Evolutionary conservation across 163 green algal genomes (phyloP), one percentile per base, ranked within the genome.

Genomic region (Chlamydomonas reinhardtii): DNA sequence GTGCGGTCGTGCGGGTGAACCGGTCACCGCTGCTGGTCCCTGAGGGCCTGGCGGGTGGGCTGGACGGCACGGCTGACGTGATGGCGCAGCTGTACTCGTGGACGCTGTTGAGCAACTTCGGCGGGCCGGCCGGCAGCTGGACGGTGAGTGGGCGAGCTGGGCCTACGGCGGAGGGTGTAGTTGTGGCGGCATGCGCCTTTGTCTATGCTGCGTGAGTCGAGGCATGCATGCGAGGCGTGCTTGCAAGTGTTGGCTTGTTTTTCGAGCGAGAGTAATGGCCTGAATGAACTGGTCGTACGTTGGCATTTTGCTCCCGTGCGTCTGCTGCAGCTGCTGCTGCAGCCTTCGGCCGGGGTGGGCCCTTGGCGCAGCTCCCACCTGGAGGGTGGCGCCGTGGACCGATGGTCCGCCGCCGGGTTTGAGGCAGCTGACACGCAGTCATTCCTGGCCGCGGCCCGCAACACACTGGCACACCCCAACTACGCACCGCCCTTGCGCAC

Each of bases 61-160:
- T 76, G 2, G 70, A 76, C 37, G 22, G 22, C 15, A 9, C 5
- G 22, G 70, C 29, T 35, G 35, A 76, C 34, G 34, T 64, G 27
- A 62, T 77, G 25, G 72, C 72, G 27, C 72, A 77, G 37, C 39
- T 77, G 11, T 65, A 77, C 72, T 64, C 72, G 39, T 77, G 72
- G 72, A 31, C 17, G 0, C 39, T 77, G 17, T 27, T 77, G 43
- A 61, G 32, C 27, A 17, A 27, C 14, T 14, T 77, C 2, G 39
- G 39, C 0, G 43, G 72, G 2, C 39, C 37, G 29, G 17, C 14
- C 20, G 20, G 25, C 72, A 77, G 72, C 43, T 77, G 72, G 72
- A 12, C 34, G 72, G 72, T 77, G 72, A 66, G 56, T 65, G 3
- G 43, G 43, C 43, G 43, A 11, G 43, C 43, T 54, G 43, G 11